Base-by-base conservation (phyloP, 1,284 basidiomycete genomes). In the Moesziomyces sp. region DNA sequence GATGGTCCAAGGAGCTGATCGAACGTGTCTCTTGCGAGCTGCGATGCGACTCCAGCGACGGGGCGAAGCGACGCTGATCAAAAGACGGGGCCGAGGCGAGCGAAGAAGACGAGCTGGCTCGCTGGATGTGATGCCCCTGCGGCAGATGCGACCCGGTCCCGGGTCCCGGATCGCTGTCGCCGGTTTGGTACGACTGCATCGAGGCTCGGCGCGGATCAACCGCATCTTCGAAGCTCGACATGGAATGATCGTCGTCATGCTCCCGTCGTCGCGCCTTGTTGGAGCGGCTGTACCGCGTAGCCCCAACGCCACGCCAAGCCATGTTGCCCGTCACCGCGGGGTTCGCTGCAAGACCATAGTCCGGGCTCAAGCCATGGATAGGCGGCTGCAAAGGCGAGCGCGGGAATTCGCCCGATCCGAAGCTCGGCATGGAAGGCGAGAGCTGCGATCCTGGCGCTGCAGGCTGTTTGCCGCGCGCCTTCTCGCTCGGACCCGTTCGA, bases 161-260 rank as follows among this genome's bases (percentile, higher is more conserved):
- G 10, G 79, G 78, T 2, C 78, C 78, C 11, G 79, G 79, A 55
- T 81, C 79, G 55, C 74, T 77, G 57, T 80, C 78, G 44, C 74
- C 72, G 1, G 79, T 80, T 35, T 74, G 69, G 38, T 76, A 80
- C 2, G 79, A 79, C 51, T 76, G 74, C 59, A 81, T 66, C 57
- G 79, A 81, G 28, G 61, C 62, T 23, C 78, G 60, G 13, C 79
- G 60, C 21, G 75, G 77, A 40, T 78, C 73, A 24, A 62, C 52
- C 16, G 60, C 64, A 42, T 74, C 66, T n/a, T 76, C 73, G 49
- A 73, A 78, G 57, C 74, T 76, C 21, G 67, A 67, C 66, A 77
- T 70, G 23, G 74, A 74, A 42, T 74, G 74, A 24, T 78, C 77
- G 50, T 78, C 77, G 51, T 75, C 74, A 14, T 58, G 63, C 49